Conservation (phyloP, 2,329 filamentous ascomycete species). For the Fusarium piperis region DNA sequence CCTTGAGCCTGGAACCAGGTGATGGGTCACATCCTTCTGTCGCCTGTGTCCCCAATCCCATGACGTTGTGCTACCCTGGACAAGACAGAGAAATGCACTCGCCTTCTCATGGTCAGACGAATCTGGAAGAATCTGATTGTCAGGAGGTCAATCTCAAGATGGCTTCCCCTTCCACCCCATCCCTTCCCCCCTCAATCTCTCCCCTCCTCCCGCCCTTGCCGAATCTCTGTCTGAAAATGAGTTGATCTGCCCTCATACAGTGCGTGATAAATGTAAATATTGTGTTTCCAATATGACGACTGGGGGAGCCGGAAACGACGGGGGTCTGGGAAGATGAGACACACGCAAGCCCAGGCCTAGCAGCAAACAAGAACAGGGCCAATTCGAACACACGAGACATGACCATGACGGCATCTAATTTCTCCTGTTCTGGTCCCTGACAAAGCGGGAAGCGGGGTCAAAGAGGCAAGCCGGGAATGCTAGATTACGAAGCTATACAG, state of each 20-base stretch:
- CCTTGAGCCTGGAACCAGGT: conserved; percentile 4
- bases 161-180: background rate
- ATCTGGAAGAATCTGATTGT: conserved; percentile 10
- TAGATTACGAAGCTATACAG: conserved; percentile 1
- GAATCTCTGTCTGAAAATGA: conserved; percentile 9
- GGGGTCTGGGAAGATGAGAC: conserved; percentile 12
- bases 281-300: conserved; percentile 14
- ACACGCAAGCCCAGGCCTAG: conserved; percentile 9
- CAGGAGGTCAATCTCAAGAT: conserved; percentile 14
- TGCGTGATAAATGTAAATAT: conserved; percentile 22
- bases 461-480: background rate
- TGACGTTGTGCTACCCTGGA: conserved; percentile 32
- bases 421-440: background rate
- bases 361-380: background rate
- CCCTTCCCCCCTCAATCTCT: background rate
- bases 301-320: background rate
- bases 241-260: conserved; percentile 3
- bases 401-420: conserved; percentile 7
- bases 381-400: conserved; percentile 10
- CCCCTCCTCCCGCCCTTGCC: conserved; percentile 2
- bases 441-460: conserved; percentile 2
- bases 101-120: conserved; percentile 10
- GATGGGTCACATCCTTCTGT: conserved; percentile 23
- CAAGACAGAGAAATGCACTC: background rate
- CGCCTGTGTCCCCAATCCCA: conserved; percentile 7